These are phyloP conservation scores for Eimeria sp. DNA, from an alignment of 169 alveolate species.

Conservation along the genomic window DNA sequence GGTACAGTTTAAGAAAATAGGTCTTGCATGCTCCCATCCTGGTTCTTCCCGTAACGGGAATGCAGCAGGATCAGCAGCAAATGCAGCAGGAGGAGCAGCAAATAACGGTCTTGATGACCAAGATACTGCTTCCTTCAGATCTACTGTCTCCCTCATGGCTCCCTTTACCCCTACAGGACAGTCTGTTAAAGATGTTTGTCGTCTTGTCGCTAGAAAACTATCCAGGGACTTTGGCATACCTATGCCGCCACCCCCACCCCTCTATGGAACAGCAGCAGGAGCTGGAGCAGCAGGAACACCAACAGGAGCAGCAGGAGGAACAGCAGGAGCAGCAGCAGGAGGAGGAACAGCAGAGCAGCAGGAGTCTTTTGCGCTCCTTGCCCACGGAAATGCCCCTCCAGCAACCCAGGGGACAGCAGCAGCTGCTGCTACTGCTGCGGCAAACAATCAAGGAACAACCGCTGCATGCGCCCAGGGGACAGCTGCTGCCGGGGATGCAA, in stretches of 20 bases:
- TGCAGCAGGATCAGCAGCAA: background rate
- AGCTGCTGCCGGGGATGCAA: too few species aligned
- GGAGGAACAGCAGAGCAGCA: too few species aligned
- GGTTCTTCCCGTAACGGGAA: background rate
- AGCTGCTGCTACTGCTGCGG: too few species aligned
- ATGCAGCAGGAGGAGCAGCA: background rate
- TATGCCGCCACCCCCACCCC: slow-evolving; percentile 35
- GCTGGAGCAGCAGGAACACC: background rate
- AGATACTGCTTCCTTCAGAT: background rate
- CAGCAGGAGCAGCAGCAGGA: background rate
- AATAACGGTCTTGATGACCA: background rate
- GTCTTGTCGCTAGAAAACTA: slow-evolving; percentile 70
- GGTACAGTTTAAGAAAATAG: slow-evolving; percentile 79
- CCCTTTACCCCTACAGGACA: slow-evolving; percentile 77
- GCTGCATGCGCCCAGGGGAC: too few species aligned
- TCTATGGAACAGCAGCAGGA: background rate
- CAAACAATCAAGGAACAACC: too few species aligned
- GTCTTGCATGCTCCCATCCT: slow-evolving; percentile 63
- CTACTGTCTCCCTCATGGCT: slow-evolving; percentile 54
- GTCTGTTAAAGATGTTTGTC: slow-evolving; percentile 68
- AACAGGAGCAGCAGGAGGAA: background rate
- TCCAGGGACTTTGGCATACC: slow-evolving; percentile 65
- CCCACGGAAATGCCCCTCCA: too few species aligned
- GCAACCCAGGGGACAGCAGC: too few species aligned
- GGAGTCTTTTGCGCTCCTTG: too few species aligned